Evolutionary conservation across 306 rosid genomes (phyloP), one percentile per base, ranked within the genome.

Genomic region (Casuarina cunninghamiana): DNA sequence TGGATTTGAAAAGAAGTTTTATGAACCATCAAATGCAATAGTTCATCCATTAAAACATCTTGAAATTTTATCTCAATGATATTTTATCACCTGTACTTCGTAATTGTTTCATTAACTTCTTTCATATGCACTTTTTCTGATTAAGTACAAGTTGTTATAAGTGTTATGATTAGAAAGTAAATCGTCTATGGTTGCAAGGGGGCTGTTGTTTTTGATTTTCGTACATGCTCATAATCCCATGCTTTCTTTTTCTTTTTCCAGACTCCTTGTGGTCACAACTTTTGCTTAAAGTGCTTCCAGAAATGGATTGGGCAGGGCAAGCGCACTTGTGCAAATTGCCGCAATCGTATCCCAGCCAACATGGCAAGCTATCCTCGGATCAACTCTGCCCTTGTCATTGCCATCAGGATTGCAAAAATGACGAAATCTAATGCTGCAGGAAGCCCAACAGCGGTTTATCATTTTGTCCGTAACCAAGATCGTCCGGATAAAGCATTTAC

Each of bases 261-360:
- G 98, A 90, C 96, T 1, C 90, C 97, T 2, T 94, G 98, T 32
- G 98, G 96, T 9, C 97, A 91, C 90, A 91, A 89, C 61, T 91
- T 88, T 32, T 94, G 98, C 60, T 15, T 94, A 75, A 85, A 57
- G 78, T 94, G 98, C 74, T 94, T 94, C 69, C 76, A 85, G 82
- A 94, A 87, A 35, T 89, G 91, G 90, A 49, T 83, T 11, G 84
- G 75, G 10, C 91, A 85, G 63, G 93, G 93, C 1, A 89, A 84
- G 43, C 77, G 63, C 0, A 83, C 79, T 0, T 94, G 97, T 42
- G 87, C 88, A 0, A 90, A 87, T 17, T 91, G 97, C 13, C 90
- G 98, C n/a, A 2, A 58, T 2, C 13, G 42, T 1, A 90, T 91
- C 7, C 93, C 96, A 0, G 0, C 74, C 0, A 89, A 76, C 81